Evolutionary conservation across 2,329 filamentous ascomycete species (phyloP).

Genomic region (Drechslerella dactyloides): DNA sequence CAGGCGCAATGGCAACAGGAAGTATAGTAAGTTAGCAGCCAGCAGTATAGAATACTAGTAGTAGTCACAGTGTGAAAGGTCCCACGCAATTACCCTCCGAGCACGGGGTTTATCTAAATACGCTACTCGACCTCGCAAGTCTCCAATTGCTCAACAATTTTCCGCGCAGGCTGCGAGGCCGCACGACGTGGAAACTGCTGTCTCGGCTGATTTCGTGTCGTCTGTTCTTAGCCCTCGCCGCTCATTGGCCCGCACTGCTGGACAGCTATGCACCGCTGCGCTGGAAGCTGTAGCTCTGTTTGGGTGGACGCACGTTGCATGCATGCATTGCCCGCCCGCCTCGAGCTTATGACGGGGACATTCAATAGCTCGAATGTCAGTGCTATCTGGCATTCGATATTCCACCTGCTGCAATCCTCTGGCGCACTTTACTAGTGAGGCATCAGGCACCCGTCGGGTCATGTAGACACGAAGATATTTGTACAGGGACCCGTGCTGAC

Average conservation of each 20-base stretch:
- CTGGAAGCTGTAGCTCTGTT: slow-evolving; percentile 40
- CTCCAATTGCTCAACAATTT: slow-evolving; percentile 27
- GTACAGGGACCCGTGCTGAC: background rate
- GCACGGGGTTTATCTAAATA: background rate
- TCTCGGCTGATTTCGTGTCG: slow-evolving; percentile 25
- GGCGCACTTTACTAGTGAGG: too few species aligned
- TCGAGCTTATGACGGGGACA: background rate
- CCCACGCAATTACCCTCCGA: slow-evolving; percentile 6
- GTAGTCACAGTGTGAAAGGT: background rate
- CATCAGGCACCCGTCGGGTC: too few species aligned
- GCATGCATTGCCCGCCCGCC: slow-evolving; percentile 19
- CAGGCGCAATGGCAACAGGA: background rate
- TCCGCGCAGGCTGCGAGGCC: slow-evolving; percentile 15
- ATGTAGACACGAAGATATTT: too few species aligned
- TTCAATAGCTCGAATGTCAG: background rate
- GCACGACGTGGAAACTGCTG: slow-evolving; percentile 43
- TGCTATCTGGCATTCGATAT: background rate
- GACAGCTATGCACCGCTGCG: slow-evolving; percentile 39
- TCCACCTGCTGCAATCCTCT: too few species aligned
- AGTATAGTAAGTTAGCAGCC: background rate
- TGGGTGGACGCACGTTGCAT: slow-evolving; percentile 35
- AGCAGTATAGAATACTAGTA: too few species aligned
- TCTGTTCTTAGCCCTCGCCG: slow-evolving; percentile 13
- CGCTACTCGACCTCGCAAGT: background rate
- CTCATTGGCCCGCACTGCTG: slow-evolving; percentile 18